phyloP scores from a whole-genome alignment of 495 filamentous ascomycete genomes.

The Talaromyces stipitatus region DNA sequence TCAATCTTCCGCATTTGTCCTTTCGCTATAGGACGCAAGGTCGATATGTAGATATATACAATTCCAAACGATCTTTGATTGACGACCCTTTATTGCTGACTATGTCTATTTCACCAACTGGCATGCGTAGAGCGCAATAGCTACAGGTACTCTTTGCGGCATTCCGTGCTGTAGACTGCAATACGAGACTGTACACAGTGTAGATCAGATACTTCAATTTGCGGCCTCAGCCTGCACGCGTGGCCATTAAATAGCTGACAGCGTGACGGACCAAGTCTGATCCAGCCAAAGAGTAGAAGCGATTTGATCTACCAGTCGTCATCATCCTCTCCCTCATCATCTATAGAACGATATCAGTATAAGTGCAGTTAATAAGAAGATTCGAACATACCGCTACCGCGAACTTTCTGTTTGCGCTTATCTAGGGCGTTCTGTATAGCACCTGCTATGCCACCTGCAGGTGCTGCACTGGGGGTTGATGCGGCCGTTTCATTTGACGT shows the following conservation, averaged over 20 bases:
- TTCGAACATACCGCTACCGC: constrained; percentile 72
- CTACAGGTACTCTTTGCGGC: no score
- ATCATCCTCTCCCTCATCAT: constrained; percentile 71
- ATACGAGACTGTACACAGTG: no score
- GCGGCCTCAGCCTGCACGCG: background rate
- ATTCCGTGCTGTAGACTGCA: no score
- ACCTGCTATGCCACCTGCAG: constrained; percentile 65
- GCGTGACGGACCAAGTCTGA: background rate
- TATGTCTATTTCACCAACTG: background rate
- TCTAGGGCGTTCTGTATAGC: constrained; percentile 70
- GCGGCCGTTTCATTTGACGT: constrained; percentile 43
- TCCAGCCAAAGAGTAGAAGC: background rate
- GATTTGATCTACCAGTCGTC: constrained; percentile 53
- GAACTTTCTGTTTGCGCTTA: constrained; percentile 82
- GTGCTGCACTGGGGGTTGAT: constrained; percentile 30
- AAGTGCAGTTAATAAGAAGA: constrained; percentile 11
- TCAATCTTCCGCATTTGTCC: background rate
- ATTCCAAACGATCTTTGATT: background rate
- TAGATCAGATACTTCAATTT: no score
- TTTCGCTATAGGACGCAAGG: background rate
- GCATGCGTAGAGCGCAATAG: no score
- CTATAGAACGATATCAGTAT: constrained; percentile 30
- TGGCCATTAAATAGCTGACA: background rate
- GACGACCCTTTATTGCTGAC: background rate
- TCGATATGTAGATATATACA: background rate